phyloP scores from a whole-genome alignment of 306 rosid species.

The Fragaria nilgerrensis region DNA sequence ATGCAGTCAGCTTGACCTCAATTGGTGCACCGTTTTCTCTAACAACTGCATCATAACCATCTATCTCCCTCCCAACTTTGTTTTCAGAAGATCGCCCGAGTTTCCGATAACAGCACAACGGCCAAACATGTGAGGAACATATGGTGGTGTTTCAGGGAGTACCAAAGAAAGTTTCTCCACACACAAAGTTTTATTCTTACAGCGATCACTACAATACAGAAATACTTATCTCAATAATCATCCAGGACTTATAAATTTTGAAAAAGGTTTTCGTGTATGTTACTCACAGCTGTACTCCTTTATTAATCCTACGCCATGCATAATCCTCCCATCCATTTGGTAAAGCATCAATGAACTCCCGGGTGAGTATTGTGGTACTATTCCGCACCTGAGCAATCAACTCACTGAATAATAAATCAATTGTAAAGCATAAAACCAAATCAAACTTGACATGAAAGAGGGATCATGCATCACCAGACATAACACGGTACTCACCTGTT shows the following conservation, averaged over 20 bases:
- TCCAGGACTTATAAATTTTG: neutral
- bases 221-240: slow-evolving; percentile 12
- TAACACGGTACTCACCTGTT: slow-evolving; percentile 55
- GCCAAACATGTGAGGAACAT: slow-evolving; percentile 76
- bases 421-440: slow-evolving; percentile 37
- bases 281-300: slow-evolving; percentile 84
- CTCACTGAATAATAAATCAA: slow-evolving; percentile 45
- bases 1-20: slow-evolving; percentile 47
- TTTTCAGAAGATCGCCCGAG: slow-evolving; percentile 92
- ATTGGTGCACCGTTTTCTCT: slow-evolving; percentile 98
- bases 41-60: slow-evolving; percentile 73
- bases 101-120: slow-evolving; percentile 98
- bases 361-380: slow-evolving; percentile 90
- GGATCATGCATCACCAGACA: slow-evolving; percentile 6
- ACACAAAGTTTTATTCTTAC: slow-evolving; percentile 74
- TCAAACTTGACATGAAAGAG: slow-evolving; percentile 14
- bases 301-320: slow-evolving; percentile 98
- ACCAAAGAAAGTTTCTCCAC: slow-evolving; percentile 87
- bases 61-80: slow-evolving; percentile 89
- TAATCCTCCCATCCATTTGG: slow-evolving; percentile 99
- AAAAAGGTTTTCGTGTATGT: slow-evolving; percentile 19
- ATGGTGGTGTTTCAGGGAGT: slow-evolving; percentile 87
- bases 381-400: slow-evolving; percentile 87
- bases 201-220: slow-evolving; percentile 65
- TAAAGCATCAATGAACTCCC: slow-evolving; percentile 84